Percentiles rank a stretch among this genome's conserved stretches.
Conservation (phyloP, 495 filamentous ascomycete species). For the Glarea lozoyensis region DNA sequence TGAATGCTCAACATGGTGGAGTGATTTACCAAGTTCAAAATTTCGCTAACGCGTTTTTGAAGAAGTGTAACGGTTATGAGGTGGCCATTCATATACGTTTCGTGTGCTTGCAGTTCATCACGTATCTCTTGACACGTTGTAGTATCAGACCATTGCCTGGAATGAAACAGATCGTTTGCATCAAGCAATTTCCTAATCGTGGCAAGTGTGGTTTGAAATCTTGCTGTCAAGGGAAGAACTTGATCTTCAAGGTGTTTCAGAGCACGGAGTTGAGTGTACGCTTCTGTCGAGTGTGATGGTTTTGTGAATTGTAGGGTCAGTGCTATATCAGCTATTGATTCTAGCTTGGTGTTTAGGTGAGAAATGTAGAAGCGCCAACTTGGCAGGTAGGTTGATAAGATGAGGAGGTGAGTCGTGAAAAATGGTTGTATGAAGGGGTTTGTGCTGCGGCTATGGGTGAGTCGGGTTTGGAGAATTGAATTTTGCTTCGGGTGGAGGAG, state of each 20-base stretch:
- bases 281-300: neutral
- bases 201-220: neutral
- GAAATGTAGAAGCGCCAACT: constrained; percentile 27
- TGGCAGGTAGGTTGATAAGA: constrained; percentile 25
- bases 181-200: neutral
- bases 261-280: neutral
- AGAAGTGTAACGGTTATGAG: neutral
- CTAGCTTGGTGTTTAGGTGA: neutral
- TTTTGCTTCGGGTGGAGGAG: constrained; percentile 23
- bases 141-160: neutral
- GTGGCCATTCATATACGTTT: neutral
- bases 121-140: neutral
- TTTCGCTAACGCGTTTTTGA: neutral
- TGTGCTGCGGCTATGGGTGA: constrained; percentile 3
- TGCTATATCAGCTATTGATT: neutral
- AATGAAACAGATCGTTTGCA: neutral
- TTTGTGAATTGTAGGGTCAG: neutral
- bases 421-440: constrained; percentile 6
- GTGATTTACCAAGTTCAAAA: neutral
- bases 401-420: constrained; percentile 22
- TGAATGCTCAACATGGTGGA: no score
- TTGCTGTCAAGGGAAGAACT: neutral
- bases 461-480: constrained; percentile 13
- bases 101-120: neutral
- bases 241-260: neutral